A percentile compares a stretch with the other conserved stretches of the same genome.
phyloP scores from a whole-genome alignment of 495 filamentous ascomycete species.

The Ramalina intermedia region DNA sequence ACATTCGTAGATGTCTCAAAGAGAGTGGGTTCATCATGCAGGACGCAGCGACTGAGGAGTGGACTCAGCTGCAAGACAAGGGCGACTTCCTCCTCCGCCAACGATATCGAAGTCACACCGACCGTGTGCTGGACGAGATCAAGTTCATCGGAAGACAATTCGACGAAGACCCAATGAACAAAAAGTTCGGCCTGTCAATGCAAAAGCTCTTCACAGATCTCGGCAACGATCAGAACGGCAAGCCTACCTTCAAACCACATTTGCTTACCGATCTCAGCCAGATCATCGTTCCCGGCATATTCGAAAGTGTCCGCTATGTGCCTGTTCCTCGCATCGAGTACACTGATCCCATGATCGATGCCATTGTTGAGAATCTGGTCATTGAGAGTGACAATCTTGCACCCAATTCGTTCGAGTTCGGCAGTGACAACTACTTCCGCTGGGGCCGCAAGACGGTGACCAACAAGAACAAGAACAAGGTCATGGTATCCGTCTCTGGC shows the following conservation, averaged over 20 bases:
- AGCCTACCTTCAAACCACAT: constrained; percentile 80
- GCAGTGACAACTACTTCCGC: constrained; percentile 86
- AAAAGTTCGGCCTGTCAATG: constrained; percentile 55
- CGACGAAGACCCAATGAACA: constrained; percentile 74
- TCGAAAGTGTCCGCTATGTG: constrained; percentile 82
- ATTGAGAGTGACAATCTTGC: constrained; percentile 95
- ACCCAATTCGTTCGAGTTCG: constrained; percentile 85
- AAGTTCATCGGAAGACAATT: constrained; percentile 86
- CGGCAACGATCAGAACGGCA: constrained; percentile 71
- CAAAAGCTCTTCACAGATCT: constrained; percentile 81
- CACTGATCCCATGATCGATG: constrained; percentile 71
- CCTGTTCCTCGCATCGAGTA: constrained; percentile 92
- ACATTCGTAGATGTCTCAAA: constrained; percentile 70
- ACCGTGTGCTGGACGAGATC: constrained; percentile 76
- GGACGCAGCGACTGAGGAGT: constrained; percentile 65
- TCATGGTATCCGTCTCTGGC: constrained; percentile 73
- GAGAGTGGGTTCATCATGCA: constrained; percentile 86
- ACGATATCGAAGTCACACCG: constrained; percentile 74
- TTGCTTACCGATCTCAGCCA: constrained; percentile 77
- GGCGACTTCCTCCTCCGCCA: constrained; percentile 81
- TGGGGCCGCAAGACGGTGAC: constrained; percentile 78
- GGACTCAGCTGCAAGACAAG: constrained; percentile 71
- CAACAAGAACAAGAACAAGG: constrained; percentile 68
- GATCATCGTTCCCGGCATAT: constrained; percentile 69
- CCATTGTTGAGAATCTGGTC: constrained; percentile 82